Base-by-base conservation (phyloP, 306 rosid genomes). In the Malus domestica region DNA sequence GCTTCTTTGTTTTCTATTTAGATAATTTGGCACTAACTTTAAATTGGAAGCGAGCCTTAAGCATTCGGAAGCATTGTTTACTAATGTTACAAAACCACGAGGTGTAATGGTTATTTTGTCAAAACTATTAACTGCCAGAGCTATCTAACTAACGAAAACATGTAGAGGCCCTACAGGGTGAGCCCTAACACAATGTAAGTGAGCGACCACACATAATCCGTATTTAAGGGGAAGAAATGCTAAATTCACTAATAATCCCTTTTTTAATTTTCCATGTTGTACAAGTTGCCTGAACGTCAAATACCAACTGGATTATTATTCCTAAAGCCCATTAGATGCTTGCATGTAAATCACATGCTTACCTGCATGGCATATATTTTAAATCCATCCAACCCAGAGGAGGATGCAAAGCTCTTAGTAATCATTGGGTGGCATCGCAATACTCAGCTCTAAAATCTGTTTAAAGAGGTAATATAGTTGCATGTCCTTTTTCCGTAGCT, bases 361-460 rank as follows among this genome's bases (percentile, higher is more conserved):
- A 18, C 16, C 46, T 23, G 44, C 51, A 33, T 44, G 58, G 8
- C 49, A 61, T 19, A 61, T 42, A 20, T 68, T 45, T 23, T 20
- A 57, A 62, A 51, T 52, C 51, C 61, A 57, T n/a, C 62, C 29
- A 8, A 8, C 19, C 54, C 54, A 49, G 54, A 49, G 54, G 20
- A 49, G 54, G 54, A 49, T 49, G 54, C 54, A 16, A 72, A 60
- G 70, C 63, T 65, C 70, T 66, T n/a, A 46, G 67, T 58, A 82
- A 80, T 82, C 81, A 84, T 73, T 84, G 90, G 71, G 74, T 82
- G 52, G 60, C 16, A 73, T 49, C 68, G 38, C 25, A 45, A 20
- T 29, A 42, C 16, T 44, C 25, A 62, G 5, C 32, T 32, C 69
- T 66, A 8, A 44, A 76, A 72, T 30, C 67, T 70, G 45, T 25